Evolutionary conservation across 148 eudicot genomes (phyloP), one percentile per base, ranked within the genome.

Genomic region (Simmondsia chinensis): DNA sequence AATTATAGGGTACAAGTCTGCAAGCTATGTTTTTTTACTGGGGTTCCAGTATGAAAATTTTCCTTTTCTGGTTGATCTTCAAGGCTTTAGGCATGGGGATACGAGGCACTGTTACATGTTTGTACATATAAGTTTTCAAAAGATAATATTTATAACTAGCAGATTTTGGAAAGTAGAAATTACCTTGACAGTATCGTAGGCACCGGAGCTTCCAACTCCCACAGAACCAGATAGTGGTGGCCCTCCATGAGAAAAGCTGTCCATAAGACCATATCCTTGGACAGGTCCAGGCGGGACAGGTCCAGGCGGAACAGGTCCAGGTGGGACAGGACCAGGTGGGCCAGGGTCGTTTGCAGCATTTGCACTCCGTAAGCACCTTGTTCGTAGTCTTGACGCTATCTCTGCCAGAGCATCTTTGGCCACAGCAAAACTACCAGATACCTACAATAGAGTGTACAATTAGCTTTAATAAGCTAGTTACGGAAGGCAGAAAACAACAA

Each of bases 351-450:
- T 43, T 17, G 60, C 71, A 63, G 48, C 48, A 65, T 49, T 61
- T 44, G 54, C 76, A 65, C 69, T 76, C 37, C 69, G 68, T 46
- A 79, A 32, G 63, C 60, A 71, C 66, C 94, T 73, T 27, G 60
- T 64, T 66, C 94, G 70, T 44, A 79, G 66, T 54, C 94, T 79
- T 39, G 74, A 71, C 43, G 69, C 74, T 54, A 83, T 66, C 69
- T 83, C 94, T 44, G 63, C 73, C 36, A 83, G 50, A 48, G 84
- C 87, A 74, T 76, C 94, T 61, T 74, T 79, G 22, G 79, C 87
- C 31, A 76, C 76, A 18, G 63, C 73, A 43, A 73, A 62, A 51
- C 70, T 79, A 49, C 87, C 94, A 48, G 94, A 71, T 54, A 83
- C 71, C 94, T 83, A 50, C 18, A 48, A 22, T 47, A n/a, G n/a